A percentile compares a stretch with the other conserved stretches of the same genome.
phyloP scores from a whole-genome alignment of 176 grass and related monocot genomes.

The barley (Hordeum vulgare) region MorexV3_pseudomolecules_assembly NC_058522.1:537258717-537259216 shows the following conservation, averaged over 20 bases:
- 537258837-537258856: not conserved
- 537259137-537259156: no score
- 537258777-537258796: not conserved
- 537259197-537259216: no score
- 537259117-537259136: no score
- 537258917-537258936: not conserved
- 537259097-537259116: not conserved
- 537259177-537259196: no score
- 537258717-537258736: not conserved
- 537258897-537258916: not conserved
- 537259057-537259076: not conserved
- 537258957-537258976: not conserved
- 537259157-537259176: no score
- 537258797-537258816: not conserved
- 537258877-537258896: not conserved
- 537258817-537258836: not conserved
- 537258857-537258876: not conserved
- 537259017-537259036: not conserved
- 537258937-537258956: not conserved
- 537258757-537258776: not conserved
- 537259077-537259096: not conserved
- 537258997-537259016: no score
- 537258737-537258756: not conserved
- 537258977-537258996: no score
- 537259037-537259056: not conserved